Conservation (phyloP, 192 early-diverging fungal genomes). For the Entophlyctis helioformis region DNA sequence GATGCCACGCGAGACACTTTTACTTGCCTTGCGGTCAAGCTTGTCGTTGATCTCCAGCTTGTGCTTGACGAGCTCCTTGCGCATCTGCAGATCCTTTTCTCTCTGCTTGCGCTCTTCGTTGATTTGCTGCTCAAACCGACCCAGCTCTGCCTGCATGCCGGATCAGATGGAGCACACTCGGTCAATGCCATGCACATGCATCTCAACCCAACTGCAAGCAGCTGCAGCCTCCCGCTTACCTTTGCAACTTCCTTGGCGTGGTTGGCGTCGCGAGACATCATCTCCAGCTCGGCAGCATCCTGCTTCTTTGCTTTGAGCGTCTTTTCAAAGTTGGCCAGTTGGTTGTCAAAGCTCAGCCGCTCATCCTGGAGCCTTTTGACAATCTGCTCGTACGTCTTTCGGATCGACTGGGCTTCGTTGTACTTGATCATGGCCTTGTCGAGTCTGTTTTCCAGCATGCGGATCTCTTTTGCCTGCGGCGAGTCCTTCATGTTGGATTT, state of each 20-base stretch:
- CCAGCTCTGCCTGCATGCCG: conserved; percentile 38
- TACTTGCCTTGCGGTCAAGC: conserved; percentile 34
- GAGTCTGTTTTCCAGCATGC: conserved; percentile 44
- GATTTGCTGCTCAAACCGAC: conserved; percentile 45
- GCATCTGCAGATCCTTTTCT: conserved; percentile 36
- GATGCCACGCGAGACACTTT: too few species aligned
- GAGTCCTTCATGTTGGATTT: conserved; percentile 32
- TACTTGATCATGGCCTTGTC: conserved; percentile 57
- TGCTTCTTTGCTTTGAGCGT: conserved; percentile 38
- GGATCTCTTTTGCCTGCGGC: conserved; percentile 43
- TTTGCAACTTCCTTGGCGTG: conserved; percentile 52
- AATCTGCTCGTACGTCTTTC: conserved; percentile 51
- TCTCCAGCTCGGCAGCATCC: conserved; percentile 43
- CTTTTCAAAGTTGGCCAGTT: conserved; percentile 49
- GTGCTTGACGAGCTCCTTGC: conserved; percentile 46
- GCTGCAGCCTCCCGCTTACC: conserved; percentile 11
- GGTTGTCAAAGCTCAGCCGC: conserved; percentile 45
- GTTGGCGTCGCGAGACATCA: conserved; percentile 48
- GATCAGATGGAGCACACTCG: too few species aligned
- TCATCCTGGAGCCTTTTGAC: conserved; percentile 48
- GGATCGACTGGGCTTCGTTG: conserved; percentile 50
- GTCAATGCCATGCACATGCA: not conserved
- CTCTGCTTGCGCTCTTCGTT: conserved; percentile 48
- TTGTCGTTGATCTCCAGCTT: conserved; percentile 47
- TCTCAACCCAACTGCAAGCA: not conserved